Base-by-base conservation (phyloP, 2,329 filamentous ascomycete genomes). In the Monilinia fructicola region DNA sequence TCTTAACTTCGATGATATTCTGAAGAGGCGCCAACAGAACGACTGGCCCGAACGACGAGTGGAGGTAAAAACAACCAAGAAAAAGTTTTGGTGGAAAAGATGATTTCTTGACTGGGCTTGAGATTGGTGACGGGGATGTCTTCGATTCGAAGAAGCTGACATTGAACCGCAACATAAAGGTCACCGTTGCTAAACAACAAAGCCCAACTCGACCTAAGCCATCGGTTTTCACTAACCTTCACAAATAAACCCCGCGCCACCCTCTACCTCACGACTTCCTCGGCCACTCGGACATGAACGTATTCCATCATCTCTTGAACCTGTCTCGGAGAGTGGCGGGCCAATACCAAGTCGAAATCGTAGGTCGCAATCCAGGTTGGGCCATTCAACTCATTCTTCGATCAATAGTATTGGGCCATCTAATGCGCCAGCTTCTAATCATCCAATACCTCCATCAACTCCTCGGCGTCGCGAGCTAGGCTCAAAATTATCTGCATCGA, bases 141-240 rank as follows among this genome's bases (percentile, higher is more conserved):
- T 92, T 98, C 74, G 88, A 92, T 74, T 86, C 90, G 2, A 87
- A 84, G 67, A 97, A 94, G 77, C 83, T 92, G 54, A 94, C 90
- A 0, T 81, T 97, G 23, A 95, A 98, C 77, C 92, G 91, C 70
- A 97, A 99, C 76, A 86, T 99, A 71, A 93, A 94, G 76, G 84
- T 96, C 73, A 97, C 96, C 78, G 85, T 88, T 70, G 81, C 86
- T 69, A 83, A 87, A 64, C 84, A 87, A 26, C 80, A 84, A 18
- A 93, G 92, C 71, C 90, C 92, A 56, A 84, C 85, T 28, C 85
- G 91, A 69, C 86, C 86, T 26, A 89, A 89, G 76, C 87, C 91
- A 23, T 88, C 92, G 14, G 90, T 95, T 38, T 38, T 94, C 93
- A 16, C 82, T 98, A 69, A 97, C 93, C 9, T 98, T 98, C 76